These are phyloP conservation scores for Ogataea polymorpha DNA, from an alignment of 805 yeast species.

Conservation along the genomic window DNA sequence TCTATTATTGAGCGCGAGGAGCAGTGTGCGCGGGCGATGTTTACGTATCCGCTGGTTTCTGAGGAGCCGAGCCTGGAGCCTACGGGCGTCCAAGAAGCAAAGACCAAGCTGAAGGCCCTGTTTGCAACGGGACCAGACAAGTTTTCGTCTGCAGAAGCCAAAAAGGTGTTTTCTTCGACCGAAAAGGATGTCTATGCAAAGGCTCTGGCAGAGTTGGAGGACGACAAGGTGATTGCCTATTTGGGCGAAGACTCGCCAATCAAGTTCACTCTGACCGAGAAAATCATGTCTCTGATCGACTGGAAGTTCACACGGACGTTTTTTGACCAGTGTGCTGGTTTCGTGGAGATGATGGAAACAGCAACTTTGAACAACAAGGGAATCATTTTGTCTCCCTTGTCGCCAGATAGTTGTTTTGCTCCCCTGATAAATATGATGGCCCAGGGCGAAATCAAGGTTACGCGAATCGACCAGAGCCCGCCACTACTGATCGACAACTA, in stretches of 20 bases:
- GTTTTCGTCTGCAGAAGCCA: constrained; percentile 46
- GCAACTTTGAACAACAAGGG: constrained; percentile 50
- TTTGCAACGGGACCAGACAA: constrained; percentile 51
- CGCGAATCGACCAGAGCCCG: constrained; percentile 54
- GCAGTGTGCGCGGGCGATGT: constrained; percentile 43
- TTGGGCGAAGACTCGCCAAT: constrained; percentile 47
- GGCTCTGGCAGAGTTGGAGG: constrained; percentile 51
- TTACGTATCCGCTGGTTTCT: constrained; percentile 34
- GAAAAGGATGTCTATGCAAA: constrained; percentile 46
- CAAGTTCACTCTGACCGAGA: constrained; percentile 57
- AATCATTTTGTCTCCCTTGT: constrained; percentile 48
- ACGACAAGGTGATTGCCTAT: constrained; percentile 53
- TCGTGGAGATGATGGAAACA: constrained; percentile 41
- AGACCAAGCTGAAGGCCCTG: constrained; percentile 49
- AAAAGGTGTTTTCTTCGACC: constrained; percentile 41
- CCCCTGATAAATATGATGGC: constrained; percentile 55
- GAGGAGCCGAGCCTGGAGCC: constrained; percentile 19
- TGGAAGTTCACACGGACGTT: constrained; percentile 38
- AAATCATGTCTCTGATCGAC: constrained; percentile 38
- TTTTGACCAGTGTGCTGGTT: constrained; percentile 44
- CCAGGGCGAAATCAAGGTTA: constrained; percentile 37
- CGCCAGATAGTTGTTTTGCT: constrained; percentile 62
- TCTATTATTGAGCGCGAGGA: constrained; percentile 75
- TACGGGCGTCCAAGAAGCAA: constrained; percentile 33
- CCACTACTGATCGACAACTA: constrained; percentile 56